phyloP scores from a whole-genome alignment of 257 asterid species.

The Solanum etuberosum region DNA sequence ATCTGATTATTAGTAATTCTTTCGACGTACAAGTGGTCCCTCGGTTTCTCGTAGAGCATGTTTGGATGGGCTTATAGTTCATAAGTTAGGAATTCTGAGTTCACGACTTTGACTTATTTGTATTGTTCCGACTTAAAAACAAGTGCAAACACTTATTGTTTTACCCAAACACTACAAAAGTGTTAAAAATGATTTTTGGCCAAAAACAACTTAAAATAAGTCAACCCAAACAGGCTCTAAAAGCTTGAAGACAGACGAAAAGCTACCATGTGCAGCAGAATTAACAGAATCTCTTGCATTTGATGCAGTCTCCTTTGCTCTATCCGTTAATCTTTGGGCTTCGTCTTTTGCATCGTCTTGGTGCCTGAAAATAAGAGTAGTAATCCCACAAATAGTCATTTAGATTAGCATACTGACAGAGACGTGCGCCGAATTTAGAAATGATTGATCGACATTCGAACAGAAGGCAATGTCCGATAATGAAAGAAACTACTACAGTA shows the following conservation, averaged over 20 bases:
- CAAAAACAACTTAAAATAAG: too few relatives aligned
- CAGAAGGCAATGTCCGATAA: too few relatives aligned
- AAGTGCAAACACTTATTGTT: neutral
- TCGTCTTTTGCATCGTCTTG: constrained; percentile 20
- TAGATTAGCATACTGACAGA: too few relatives aligned
- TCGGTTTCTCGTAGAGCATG: neutral
- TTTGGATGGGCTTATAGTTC: neutral
- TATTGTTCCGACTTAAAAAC: neutral
- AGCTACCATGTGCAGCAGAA: constrained; percentile 41
- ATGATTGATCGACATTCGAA: too few relatives aligned
- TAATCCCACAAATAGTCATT: neutral
- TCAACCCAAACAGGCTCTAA: too few relatives aligned
- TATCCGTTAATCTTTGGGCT: constrained; percentile 13
- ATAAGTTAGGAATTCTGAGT: neutral
- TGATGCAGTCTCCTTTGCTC: constrained; percentile 33
- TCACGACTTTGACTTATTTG: too few relatives aligned
- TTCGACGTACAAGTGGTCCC: neutral
- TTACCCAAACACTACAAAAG: too few relatives aligned
- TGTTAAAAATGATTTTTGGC: too few relatives aligned
- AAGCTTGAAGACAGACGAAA: neutral
- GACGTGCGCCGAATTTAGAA: too few relatives aligned
- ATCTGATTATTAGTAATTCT: neutral
- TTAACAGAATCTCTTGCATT: constrained; percentile 26
- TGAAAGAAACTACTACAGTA: too few relatives aligned
- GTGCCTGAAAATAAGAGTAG: neutral